Percentiles rank a stretch among this genome's conserved stretches.
phyloP scores from a whole-genome alignment of 208 protist genomes.

The Trypanosoma mega region DNA sequence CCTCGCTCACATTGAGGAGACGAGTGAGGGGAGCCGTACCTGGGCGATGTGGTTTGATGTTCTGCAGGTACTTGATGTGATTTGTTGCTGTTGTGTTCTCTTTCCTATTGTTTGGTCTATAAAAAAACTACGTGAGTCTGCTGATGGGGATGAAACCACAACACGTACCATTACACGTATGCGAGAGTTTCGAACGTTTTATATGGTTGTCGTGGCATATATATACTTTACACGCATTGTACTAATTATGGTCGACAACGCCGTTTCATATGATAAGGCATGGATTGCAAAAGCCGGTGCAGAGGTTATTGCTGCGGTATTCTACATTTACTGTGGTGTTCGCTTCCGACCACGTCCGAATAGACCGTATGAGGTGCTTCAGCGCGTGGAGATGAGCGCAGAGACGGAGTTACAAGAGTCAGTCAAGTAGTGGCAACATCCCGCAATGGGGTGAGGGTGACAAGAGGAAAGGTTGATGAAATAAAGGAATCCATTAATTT shows the following conservation, averaged over 20 bases:
- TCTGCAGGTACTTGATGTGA: constrained; percentile 59
- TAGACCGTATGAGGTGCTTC: constrained; percentile 21
- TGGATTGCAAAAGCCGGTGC: constrained; percentile 20
- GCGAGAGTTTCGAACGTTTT: constrained; percentile 74
- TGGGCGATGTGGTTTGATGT: constrained; percentile 56
- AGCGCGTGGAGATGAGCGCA: background rate
- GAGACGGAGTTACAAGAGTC: constrained; percentile 6
- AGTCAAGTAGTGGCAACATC: too few relatives aligned
- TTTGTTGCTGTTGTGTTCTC: constrained; percentile 80
- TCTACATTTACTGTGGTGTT: constrained; percentile 24
- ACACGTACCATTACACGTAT: constrained; percentile 44
- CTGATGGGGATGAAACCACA: constrained; percentile 30
- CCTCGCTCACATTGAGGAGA: constrained; percentile 68
- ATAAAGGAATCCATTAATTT: too few relatives aligned
- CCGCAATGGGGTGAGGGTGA: background rate
- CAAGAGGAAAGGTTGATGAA: background rate
- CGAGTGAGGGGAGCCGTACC: constrained; percentile 38
- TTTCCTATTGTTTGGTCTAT: constrained; percentile 81
- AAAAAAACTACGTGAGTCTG: constrained; percentile 36
- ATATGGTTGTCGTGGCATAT: constrained; percentile 73
- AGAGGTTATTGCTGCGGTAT: constrained; percentile 26
- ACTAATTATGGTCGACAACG: constrained; percentile 42
- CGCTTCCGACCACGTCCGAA: constrained; percentile 18
- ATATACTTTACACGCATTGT: constrained; percentile 88
- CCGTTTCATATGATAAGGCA: constrained; percentile 36